Evolutionary conservation across 2,329 filamentous ascomycete species (phyloP).

Genomic region (Alternaria solani): DNA sequence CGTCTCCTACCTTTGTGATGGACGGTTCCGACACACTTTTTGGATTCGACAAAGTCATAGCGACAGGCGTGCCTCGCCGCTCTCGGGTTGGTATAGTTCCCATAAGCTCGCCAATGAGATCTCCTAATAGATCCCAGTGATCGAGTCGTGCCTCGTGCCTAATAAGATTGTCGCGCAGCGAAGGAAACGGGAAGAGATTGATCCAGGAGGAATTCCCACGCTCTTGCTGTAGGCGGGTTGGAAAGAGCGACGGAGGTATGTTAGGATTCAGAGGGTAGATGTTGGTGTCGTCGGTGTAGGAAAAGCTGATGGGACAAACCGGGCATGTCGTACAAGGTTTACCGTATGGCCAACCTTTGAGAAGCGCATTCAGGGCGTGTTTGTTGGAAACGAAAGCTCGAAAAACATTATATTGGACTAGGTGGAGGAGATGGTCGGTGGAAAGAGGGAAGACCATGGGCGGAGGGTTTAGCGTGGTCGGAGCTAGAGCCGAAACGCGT

Average conservation of each 20-base stretch:
- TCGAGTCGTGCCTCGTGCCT: conserved; percentile 5
- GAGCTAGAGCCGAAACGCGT: background rate
- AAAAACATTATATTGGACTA: conserved; percentile 52
- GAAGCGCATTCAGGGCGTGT: conserved; percentile 29
- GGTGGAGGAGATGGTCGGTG: conserved; percentile 44
- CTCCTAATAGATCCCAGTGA: conserved; percentile 8
- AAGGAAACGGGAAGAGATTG: conserved; percentile 65
- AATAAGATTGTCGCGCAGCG: conserved; percentile 61
- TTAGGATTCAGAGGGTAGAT: conserved; percentile 17
- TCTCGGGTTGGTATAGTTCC: background rate
- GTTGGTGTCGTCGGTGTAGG: conserved; percentile 12
- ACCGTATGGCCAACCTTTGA: conserved; percentile 7
- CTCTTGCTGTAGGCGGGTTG: conserved; percentile 58
- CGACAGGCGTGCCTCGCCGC: background rate
- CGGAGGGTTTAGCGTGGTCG: conserved; percentile 2
- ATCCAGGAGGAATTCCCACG: conserved; percentile 64
- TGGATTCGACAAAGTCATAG: conserved; percentile 1
- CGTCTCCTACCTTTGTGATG: background rate
- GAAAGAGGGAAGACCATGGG: conserved; percentile 11
- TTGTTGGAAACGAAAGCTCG: conserved; percentile 49
- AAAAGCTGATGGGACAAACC: conserved; percentile 9
- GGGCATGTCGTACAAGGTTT: conserved; percentile 1
- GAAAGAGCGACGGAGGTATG: conserved; percentile 51
- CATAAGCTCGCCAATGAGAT: conserved; percentile 15
- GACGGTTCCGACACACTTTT: background rate